Evolutionary conservation across 2,329 filamentous ascomycete genomes (phyloP).

Genomic region (Penicillium sp.): DNA sequence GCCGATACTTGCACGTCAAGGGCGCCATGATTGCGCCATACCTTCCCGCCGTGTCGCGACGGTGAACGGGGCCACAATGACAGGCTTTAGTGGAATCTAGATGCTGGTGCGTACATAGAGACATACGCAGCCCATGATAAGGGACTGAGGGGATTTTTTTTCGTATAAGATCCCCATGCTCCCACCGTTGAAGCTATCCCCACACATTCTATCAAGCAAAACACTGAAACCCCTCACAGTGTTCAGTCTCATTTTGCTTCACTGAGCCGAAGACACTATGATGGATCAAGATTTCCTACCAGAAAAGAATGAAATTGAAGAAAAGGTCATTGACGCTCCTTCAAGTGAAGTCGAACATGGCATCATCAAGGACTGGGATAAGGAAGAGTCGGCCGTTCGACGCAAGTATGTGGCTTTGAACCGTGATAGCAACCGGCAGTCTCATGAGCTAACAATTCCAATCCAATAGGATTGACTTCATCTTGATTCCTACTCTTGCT

Average conservation of each 20-base stretch:
- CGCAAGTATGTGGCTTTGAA: constrained; percentile 24
- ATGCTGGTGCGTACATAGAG: neutral
- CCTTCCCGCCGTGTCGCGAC: constrained; percentile 20
- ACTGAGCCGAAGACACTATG: neutral
- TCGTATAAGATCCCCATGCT: neutral
- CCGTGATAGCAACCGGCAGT: neutral
- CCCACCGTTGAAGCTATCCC: neutral
- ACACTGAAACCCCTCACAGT: neutral
- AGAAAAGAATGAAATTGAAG: constrained; percentile 12
- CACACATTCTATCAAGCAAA: neutral
- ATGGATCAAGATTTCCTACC: neutral
- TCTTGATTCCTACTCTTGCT: constrained; percentile 31
- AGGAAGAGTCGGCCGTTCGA: constrained; percentile 24
- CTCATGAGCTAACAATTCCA: neutral
- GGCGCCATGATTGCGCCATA: constrained; percentile 27
- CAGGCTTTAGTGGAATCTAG: neutral
- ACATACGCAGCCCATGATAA: constrained; percentile 13
- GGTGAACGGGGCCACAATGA: neutral
- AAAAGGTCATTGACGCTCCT: constrained; percentile 8
- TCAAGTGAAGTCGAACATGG: constrained; percentile 13
- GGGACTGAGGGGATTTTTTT: neutral
- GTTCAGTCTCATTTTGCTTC: neutral
- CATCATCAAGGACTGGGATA: constrained; percentile 30
- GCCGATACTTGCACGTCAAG: constrained; percentile 7
- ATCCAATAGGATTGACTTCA: constrained; percentile 28